Evolutionary conservation across 495 filamentous ascomycete species (phyloP).

Genomic region (Penicillium canariense): DNA sequence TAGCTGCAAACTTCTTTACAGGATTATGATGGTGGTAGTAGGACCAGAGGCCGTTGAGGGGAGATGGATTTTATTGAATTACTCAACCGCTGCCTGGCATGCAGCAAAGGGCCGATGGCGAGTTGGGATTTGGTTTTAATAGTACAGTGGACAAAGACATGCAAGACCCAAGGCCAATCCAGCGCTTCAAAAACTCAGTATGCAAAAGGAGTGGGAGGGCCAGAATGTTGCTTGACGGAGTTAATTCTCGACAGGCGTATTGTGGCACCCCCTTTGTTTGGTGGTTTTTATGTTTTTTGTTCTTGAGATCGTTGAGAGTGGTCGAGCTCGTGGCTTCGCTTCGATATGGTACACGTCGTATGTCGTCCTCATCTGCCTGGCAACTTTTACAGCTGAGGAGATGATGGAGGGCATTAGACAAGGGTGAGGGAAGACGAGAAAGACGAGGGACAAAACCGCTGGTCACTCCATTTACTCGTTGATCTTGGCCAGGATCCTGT

Average conservation of each 20-base stretch:
- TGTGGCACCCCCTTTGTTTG: background rate
- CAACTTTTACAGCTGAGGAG: conserved; percentile 17
- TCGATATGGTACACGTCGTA: conserved; percentile 40
- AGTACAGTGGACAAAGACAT: conserved; percentile 42
- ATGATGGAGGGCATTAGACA: background rate
- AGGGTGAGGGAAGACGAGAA: conserved; percentile 14
- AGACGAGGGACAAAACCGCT: conserved; percentile 14
- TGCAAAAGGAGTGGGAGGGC: conserved; percentile 31
- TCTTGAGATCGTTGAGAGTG: conserved; percentile 27
- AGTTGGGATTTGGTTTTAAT: conserved; percentile 31
- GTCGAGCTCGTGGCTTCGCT: conserved; percentile 36
- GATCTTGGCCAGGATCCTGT: conserved; percentile 83
- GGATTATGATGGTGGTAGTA: background rate
- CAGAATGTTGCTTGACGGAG: conserved; percentile 11
- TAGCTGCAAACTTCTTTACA: too few species aligned
- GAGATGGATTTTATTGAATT: conserved; percentile 40
- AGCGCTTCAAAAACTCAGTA: conserved; percentile 45
- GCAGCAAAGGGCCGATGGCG: conserved; percentile 6
- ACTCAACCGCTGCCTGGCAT: conserved; percentile 24
- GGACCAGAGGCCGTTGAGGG: conserved; percentile 25
- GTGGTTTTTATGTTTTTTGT: conserved; percentile 24
- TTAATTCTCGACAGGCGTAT: background rate
- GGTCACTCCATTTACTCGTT: conserved; percentile 60
- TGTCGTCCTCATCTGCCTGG: conserved; percentile 2
- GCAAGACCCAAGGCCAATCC: conserved; percentile 44